These are phyloP conservation scores for Paramecium pentaurelia DNA, from an alignment of 73 alveolate genomes.

Conservation along the genomic window DNA sequence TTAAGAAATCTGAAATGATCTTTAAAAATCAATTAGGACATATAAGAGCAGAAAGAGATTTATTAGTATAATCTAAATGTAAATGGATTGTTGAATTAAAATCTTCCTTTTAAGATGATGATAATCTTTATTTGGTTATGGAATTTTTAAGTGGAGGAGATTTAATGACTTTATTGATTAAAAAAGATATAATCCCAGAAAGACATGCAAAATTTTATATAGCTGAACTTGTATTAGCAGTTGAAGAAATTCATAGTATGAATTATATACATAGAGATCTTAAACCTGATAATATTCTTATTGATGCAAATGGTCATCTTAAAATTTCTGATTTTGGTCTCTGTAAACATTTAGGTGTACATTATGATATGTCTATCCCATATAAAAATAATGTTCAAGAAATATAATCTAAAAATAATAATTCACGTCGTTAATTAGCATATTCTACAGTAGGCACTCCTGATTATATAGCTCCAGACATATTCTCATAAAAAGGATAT, in stretches of 20 bases:
- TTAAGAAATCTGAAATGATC: slow-evolving; percentile 73
- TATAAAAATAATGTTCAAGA: slow-evolving; percentile 51
- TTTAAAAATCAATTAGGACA: slow-evolving; percentile 74
- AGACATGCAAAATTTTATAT: slow-evolving; percentile 49
- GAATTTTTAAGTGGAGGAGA: slow-evolving; percentile 85
- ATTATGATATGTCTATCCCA: not conserved
- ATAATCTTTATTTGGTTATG: slow-evolving; percentile 74
- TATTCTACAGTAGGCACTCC: slow-evolving; percentile 97
- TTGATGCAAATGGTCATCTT: slow-evolving; percentile 28
- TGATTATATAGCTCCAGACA: slow-evolving; percentile 97
- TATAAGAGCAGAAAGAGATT: slow-evolving; percentile 78
- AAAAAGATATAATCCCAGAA: slow-evolving; percentile 51
- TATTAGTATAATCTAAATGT: slow-evolving; percentile 62
- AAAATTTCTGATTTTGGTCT: slow-evolving; percentile 44
- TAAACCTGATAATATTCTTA: slow-evolving; percentile 49
- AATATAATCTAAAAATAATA: slow-evolving; percentile 59
- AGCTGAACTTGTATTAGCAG: slow-evolving; percentile 54
- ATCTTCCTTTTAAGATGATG: slow-evolving; percentile 71
- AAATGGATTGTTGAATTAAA: slow-evolving; percentile 61
- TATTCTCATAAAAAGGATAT: slow-evolving; percentile 84
- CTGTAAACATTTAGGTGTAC: slow-evolving; percentile 46
- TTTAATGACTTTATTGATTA: slow-evolving; percentile 71
- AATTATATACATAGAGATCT: slow-evolving; percentile 54
- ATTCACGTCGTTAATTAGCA: slow-evolving; percentile 75
- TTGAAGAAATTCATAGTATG: slow-evolving; percentile 36